These are phyloP conservation scores for Phytopythium aichiense DNA, from an alignment of 352 stramenopile species.

Conservation along the genomic window DNA sequence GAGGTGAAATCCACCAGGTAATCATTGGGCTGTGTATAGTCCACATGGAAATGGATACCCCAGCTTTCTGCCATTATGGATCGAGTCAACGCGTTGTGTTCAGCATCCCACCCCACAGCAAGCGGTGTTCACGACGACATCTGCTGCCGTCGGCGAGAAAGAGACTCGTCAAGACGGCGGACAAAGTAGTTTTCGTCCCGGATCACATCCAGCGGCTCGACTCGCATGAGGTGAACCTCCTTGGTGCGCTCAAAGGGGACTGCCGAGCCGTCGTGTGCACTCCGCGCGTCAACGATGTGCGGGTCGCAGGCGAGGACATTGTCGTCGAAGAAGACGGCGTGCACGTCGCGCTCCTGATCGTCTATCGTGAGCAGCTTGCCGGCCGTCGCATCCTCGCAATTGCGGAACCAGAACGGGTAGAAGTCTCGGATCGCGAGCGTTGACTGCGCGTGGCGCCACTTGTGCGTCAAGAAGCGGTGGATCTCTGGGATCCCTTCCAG, in stretches of 20 bases:
- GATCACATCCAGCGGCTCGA: conserved; percentile 67
- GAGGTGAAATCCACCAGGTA: not conserved
- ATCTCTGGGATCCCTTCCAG: conserved; percentile 40
- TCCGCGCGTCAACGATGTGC: conserved; percentile 67
- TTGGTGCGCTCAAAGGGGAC: conserved; percentile 33
- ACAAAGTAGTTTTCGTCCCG: conserved; percentile 49
- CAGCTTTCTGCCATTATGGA: not conserved
- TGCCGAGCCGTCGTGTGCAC: conserved; percentile 17
- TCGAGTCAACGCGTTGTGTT: not conserved
- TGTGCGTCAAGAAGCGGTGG: conserved; percentile 41
- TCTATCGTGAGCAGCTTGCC: conserved; percentile 63
- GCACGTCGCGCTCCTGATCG: conserved; percentile 21
- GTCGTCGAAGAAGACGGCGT: conserved; percentile 79
- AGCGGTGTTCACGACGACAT: not conserved
- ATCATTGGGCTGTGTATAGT: not conserved
- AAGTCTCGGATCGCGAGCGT: conserved; percentile 75
- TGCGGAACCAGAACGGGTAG: conserved; percentile 68
- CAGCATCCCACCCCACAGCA: not conserved
- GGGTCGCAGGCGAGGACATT: conserved; percentile 65
- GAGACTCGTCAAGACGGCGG: conserved; percentile 22
- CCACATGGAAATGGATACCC: not conserved
- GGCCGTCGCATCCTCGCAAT: conserved; percentile 39
- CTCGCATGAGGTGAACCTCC: conserved; percentile 52
- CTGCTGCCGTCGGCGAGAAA: not conserved
- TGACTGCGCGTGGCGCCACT: conserved; percentile 42